These are phyloP conservation scores for Stylosanthes scabra DNA, from an alignment of 331 rosid species.

Conservation along the genomic window DNA sequence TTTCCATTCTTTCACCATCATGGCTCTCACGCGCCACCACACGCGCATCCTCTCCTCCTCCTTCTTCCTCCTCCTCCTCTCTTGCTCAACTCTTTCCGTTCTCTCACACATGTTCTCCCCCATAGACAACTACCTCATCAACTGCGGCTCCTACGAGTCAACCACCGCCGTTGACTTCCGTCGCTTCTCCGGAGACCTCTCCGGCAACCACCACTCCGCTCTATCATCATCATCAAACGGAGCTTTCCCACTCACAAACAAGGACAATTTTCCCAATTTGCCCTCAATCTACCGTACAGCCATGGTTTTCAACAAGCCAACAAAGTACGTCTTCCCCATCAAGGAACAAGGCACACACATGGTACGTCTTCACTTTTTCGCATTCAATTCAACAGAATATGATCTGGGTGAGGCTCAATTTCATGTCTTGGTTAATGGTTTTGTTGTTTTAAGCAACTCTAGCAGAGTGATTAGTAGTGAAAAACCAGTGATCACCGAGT, in stretches of 20 bases:
- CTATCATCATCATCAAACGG: constrained; percentile 35
- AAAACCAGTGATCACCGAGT: constrained; percentile 63
- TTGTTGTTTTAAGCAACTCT: constrained; percentile 59
- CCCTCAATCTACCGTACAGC: constrained; percentile 69
- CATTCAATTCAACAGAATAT: constrained; percentile 50
- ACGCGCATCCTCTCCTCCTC: constrained; percentile 24
- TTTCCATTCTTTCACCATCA: not conserved
- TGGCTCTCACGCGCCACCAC: not conserved
- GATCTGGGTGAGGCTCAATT: constrained; percentile 61
- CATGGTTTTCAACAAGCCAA: constrained; percentile 67
- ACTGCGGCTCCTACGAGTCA: constrained; percentile 67
- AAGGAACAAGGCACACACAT: constrained; percentile 71
- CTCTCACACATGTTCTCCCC: constrained; percentile 68
- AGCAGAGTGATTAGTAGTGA: constrained; percentile 19
- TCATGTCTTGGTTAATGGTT: constrained; percentile 66
- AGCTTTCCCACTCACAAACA: constrained; percentile 50
- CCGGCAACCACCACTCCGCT: constrained; percentile 24
- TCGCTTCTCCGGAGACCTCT: constrained; percentile 59
- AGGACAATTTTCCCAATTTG: constrained; percentile 41
- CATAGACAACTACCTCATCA: constrained; percentile 76
- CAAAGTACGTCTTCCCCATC: constrained; percentile 66
- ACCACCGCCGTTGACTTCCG: constrained; percentile 58
- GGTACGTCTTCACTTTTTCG: constrained; percentile 84
- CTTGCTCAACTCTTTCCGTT: constrained; percentile 40
- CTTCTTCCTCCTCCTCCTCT: constrained; percentile 41